phyloP scores from a whole-genome alignment of 371 early-diverging fungal genomes.

The Mortierella sp. region DNA sequence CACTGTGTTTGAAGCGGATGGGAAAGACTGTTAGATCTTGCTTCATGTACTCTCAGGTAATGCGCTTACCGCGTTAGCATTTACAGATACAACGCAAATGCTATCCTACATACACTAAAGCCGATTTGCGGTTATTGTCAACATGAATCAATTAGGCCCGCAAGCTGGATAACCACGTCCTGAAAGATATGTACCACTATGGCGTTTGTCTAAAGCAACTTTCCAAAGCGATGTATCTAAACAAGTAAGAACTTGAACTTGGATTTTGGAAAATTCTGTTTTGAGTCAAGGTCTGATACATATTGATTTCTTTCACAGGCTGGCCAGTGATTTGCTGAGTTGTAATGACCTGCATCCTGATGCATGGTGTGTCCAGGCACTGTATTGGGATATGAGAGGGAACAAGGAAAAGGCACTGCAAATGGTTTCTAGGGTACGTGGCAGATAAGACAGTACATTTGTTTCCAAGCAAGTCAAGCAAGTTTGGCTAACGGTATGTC shows the following conservation, averaged over 20 bases:
- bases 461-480: background rate
- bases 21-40: constrained; percentile 20
- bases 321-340: constrained; percentile 29
- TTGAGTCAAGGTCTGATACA: background rate
- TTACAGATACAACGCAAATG: background rate
- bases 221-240: constrained; percentile 10
- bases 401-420: constrained; percentile 29
- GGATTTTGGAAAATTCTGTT: background rate
- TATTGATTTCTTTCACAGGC: background rate
- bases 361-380: constrained; percentile 42
- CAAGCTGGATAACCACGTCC: constrained; percentile 19
- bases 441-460: background rate
- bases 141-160: constrained; percentile 27
- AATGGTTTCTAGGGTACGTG: constrained; percentile 27
- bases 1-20: constrained; percentile 33
- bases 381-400: constrained; percentile 27
- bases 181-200: constrained; percentile 45
- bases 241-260: constrained; percentile 18
- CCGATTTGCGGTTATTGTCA: background rate
- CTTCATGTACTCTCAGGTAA: constrained; percentile 31
- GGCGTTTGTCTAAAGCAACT: constrained; percentile 27
- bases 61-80: no score
- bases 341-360: constrained; percentile 36
- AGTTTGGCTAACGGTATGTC: no score
- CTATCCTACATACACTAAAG: background rate